These are phyloP conservation scores for Fomitopsis betulina DNA, from an alignment of 1,284 basidiomycete species.

Conservation along the genomic window DNA sequence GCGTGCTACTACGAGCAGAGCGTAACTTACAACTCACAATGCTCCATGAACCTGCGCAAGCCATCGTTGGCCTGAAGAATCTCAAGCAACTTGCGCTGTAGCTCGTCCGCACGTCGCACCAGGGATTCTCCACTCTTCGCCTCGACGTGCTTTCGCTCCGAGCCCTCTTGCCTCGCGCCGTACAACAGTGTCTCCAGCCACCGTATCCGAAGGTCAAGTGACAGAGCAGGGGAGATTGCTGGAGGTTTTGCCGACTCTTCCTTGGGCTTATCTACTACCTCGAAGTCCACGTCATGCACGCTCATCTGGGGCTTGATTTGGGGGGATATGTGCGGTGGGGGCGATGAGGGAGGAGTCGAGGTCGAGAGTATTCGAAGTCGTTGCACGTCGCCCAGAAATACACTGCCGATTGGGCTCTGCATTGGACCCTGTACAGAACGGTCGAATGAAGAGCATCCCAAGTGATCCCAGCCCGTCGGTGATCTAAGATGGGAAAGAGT, in stretches of 20 bases:
- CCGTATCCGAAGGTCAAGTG: conserved; percentile 66
- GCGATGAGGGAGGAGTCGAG: conserved; percentile 61
- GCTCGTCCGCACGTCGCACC: conserved; percentile 50
- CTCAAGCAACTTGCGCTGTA: conserved; percentile 50
- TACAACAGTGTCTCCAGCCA: conserved; percentile 74
- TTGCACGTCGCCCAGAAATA: conserved; percentile 70
- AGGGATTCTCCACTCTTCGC: conserved; percentile 50
- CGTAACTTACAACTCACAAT: conserved; percentile 44
- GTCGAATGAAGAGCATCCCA: background rate
- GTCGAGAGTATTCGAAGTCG: conserved; percentile 55
- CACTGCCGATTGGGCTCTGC: conserved; percentile 50
- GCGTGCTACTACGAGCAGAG: conserved; percentile 1
- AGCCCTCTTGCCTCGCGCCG: conserved; percentile 50
- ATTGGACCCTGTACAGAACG: background rate
- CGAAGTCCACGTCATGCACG: conserved; percentile 19
- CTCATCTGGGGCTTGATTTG: conserved; percentile 13
- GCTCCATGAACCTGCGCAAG: conserved; percentile 65
- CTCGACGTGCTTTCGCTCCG: conserved; percentile 30
- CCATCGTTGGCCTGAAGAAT: conserved; percentile 65
- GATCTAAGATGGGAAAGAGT: background rate
- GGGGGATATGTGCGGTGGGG: conserved; percentile 36
- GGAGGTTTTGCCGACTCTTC: conserved; percentile 20
- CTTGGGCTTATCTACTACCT: conserved; percentile 9
- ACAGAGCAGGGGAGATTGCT: conserved; percentile 55
- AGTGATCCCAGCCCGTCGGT: too few relatives aligned